Percentiles rank a stretch among this genome's conserved stretches.
Conservation (phyloP, 129 eudicot species). For the Artemisia argyi region DNA sequence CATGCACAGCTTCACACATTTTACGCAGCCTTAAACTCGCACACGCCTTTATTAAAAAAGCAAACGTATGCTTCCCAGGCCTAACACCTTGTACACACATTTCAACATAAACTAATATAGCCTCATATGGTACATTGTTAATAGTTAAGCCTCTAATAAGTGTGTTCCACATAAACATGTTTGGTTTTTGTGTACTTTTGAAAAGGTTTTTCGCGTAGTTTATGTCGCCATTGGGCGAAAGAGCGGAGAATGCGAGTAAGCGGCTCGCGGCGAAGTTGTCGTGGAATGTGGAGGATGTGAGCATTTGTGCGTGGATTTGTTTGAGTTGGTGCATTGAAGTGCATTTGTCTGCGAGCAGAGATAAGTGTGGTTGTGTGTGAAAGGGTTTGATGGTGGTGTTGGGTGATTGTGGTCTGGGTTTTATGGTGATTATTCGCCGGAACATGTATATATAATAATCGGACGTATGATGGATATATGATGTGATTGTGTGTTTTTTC, state of each 20-base stretch:
- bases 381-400: conserved; percentile 13
- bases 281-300: conserved; percentile 62
- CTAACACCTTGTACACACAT: conserved; percentile 51
- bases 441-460: conserved; percentile 25
- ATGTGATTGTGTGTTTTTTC: too few species aligned
- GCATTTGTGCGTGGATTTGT: conserved; percentile 82
- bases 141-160: conserved; percentile 72
- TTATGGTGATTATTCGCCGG: conserved; percentile 34
- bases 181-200: conserved; percentile 39
- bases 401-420: conserved; percentile 18
- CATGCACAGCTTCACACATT: conserved; percentile 54
- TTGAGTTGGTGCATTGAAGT: conserved; percentile 61
- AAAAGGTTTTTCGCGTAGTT: conserved; percentile 56
- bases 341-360: conserved; percentile 72
- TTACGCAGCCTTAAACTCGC: conserved; percentile 27
- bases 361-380: conserved; percentile 38
- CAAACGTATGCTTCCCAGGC: conserved; percentile 78
- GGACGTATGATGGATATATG: too few species aligned
- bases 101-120: conserved; percentile 38
- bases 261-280: conserved; percentile 85
- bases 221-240: conserved; percentile 55
- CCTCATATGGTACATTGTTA: conserved; percentile 42
- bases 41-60: conserved; percentile 76
- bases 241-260: conserved; percentile 64
- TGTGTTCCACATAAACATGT: conserved; percentile 86